Percentiles rank a stretch among this genome's conserved stretches.
Conservation (phyloP, 805 yeast genomes). For the Ogataea ganodermae region DNA sequence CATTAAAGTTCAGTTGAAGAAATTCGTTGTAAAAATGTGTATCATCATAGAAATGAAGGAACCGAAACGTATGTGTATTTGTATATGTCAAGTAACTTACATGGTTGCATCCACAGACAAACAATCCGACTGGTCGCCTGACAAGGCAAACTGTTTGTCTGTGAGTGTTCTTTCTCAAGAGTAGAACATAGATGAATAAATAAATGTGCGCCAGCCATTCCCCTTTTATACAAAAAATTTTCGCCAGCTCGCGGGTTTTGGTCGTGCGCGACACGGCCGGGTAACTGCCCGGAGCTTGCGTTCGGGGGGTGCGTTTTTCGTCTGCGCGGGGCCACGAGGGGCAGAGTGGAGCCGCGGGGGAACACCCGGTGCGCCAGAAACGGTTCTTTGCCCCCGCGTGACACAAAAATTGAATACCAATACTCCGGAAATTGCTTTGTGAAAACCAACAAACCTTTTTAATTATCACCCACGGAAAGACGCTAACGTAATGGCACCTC, state of each 20-base stretch:
- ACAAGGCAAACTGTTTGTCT: not conserved
- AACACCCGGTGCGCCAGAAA: not conserved
- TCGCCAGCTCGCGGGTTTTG: not conserved
- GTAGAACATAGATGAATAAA: too few relatives aligned
- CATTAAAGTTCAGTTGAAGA: conserved; percentile 40
- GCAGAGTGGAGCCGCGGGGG: not conserved
- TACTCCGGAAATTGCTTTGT: not conserved
- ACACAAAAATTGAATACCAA: not conserved
- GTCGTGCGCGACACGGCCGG: not conserved
- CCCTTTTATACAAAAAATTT: not conserved
- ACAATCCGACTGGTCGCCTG: not conserved
- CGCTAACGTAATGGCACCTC: conserved; percentile 2
- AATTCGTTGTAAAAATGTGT: conserved; percentile 35
- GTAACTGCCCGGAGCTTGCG: too few relatives aligned
- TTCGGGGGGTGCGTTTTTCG: not conserved
- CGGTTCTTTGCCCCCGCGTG: not conserved
- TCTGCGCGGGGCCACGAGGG: not conserved
- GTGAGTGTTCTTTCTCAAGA: too few relatives aligned
- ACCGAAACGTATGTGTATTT: not conserved
- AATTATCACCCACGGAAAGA: not conserved
- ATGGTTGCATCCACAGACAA: too few relatives aligned
- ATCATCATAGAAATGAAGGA: conserved; percentile 28
- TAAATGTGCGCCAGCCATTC: not conserved
- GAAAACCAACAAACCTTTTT: not conserved
- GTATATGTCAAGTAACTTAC: too few relatives aligned